Conservation (phyloP, 139 green algal genomes). For the Coccomyxa sp. region DNA sequence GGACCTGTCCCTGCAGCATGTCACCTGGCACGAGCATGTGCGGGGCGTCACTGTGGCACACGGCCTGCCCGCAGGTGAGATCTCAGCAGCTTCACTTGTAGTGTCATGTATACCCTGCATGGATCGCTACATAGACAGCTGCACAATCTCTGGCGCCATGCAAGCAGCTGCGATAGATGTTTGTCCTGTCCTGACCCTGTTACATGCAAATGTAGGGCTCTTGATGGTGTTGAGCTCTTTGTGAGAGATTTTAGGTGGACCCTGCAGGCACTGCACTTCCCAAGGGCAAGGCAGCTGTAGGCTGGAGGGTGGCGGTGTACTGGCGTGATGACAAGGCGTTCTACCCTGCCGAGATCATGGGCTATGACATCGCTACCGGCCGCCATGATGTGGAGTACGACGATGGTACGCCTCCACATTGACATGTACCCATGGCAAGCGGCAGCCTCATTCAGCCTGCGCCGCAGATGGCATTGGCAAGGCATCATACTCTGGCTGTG, state of each 20-base stretch:
- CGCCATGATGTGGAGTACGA: constrained; percentile 57
- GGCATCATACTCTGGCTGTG: no score
- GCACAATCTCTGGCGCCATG: not conserved
- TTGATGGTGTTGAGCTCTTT: not conserved
- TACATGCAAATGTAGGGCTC: not conserved
- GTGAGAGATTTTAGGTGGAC: not conserved
- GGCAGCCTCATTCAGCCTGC: no score
- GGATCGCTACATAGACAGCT: no score
- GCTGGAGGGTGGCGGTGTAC: constrained; percentile 68
- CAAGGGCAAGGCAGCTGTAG: constrained; percentile 39
- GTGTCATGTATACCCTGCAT: no score
- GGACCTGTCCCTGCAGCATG: constrained; percentile 51
- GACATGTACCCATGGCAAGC: no score
- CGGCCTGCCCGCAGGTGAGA: constrained; percentile 27
- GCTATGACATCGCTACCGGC: constrained; percentile 38
- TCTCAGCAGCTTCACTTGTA: no score
- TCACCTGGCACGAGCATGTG: not conserved
- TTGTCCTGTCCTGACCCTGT: no score
- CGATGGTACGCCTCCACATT: constrained; percentile 32
- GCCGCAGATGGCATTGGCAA: no score
- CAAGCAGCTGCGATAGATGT: not conserved
- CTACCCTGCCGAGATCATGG: constrained; percentile 34
- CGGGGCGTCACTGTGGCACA: constrained; percentile 7
- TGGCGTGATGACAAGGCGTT: constrained; percentile 52
- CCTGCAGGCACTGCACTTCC: constrained; percentile 24